These are phyloP conservation scores for Zoysia pacifica DNA, from an alignment of 176 grass and related monocot genomes.

Conservation along the genomic window DNA sequence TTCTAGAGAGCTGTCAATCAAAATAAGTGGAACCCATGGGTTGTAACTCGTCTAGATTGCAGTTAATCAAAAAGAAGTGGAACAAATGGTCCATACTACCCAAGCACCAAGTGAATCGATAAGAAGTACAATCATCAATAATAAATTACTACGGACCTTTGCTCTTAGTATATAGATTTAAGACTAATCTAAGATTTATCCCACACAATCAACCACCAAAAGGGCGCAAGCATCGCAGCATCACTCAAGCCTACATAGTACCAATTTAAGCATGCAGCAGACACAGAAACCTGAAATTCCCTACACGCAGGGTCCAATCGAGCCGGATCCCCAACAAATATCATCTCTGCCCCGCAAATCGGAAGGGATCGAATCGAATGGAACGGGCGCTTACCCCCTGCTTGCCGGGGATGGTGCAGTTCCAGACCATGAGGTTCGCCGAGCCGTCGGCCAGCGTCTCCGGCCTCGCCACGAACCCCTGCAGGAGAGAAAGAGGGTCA, in stretches of 20 bases:
- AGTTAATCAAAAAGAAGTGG: neutral
- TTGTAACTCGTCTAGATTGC: neutral
- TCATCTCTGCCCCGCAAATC: neutral
- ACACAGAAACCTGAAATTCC: neutral
- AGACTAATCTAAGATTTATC: neutral
- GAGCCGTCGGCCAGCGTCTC: slow-evolving; percentile 54
- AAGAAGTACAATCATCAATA: neutral
- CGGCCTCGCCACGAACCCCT: slow-evolving; percentile 76
- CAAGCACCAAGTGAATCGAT: neutral
- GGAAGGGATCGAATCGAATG: slow-evolving; percentile 25
- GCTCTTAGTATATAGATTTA: neutral
- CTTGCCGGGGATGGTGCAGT: slow-evolving; percentile 69
- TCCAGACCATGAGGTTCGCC: slow-evolving; percentile 68
- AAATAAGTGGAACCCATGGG: no score
- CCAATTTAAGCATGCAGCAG: neutral
- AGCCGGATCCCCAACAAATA: neutral
- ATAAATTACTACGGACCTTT: neutral
- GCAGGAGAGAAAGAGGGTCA: neutral
- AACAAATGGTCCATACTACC: neutral
- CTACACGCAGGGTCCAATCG: neutral
- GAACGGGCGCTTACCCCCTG: slow-evolving; percentile 46
- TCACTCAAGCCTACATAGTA: neutral
- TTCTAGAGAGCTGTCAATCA: no score
- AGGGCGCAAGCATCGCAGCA: neutral
- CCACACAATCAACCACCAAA: neutral